These are phyloP conservation scores for Aegle marmelos DNA, from an alignment of 345 rosid species.

Conservation along the genomic window DNA sequence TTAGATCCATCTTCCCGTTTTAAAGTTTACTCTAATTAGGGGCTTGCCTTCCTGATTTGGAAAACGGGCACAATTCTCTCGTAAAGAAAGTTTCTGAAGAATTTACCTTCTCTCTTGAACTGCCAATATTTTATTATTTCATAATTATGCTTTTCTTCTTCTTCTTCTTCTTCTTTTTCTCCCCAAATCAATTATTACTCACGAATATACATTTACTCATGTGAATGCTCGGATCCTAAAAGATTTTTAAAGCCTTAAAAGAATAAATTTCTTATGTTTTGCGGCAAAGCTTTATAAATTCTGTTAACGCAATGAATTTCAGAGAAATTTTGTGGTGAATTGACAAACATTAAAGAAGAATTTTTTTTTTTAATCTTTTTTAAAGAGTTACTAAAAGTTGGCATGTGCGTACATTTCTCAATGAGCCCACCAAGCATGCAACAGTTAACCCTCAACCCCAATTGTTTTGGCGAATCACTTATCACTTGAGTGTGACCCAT, in stretches of 20 bases:
- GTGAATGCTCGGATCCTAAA: neutral
- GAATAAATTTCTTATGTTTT: neutral
- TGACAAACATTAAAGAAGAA: neutral
- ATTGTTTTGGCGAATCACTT: neutral
- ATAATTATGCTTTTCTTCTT: no score
- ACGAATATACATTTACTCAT: neutral
- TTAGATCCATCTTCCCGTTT: neutral
- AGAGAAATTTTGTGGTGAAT: neutral
- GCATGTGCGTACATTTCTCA: neutral
- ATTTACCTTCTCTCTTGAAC: neutral
- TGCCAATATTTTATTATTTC: no score
- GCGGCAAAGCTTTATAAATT: neutral
- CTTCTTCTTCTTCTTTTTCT: no score
- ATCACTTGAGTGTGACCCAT: constrained; percentile 11
- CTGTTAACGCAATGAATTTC: neutral
- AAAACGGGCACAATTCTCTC: neutral
- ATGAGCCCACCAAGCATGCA: constrained; percentile 2
- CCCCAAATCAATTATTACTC: neutral
- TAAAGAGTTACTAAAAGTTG: neutral
- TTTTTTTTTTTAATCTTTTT: neutral
- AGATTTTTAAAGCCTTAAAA: no score
- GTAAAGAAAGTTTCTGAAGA: neutral
- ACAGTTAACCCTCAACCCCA: neutral
- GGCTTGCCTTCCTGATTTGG: neutral
- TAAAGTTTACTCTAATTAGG: neutral